A percentile compares a stretch with the other conserved stretches of the same genome.
These are phyloP conservation scores for Xylaria grammica DNA, from an alignment of 495 filamentous ascomycete species.

Conservation along the genomic window DNA sequence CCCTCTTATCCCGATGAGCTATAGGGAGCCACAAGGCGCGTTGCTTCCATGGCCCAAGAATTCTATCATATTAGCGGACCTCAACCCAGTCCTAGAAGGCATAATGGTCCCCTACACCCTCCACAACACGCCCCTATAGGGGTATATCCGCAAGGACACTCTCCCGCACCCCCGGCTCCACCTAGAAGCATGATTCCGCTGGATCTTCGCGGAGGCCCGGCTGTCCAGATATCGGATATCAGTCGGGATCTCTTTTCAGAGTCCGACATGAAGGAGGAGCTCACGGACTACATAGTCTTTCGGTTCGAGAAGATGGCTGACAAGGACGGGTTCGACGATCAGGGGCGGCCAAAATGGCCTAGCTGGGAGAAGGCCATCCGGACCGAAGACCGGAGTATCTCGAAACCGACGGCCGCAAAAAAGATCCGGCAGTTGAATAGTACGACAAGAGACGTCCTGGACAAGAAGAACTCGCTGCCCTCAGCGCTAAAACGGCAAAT, in stretches of 20 bases:
- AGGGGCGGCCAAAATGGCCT: constrained; percentile 28
- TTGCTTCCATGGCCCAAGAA: constrained; percentile 1
- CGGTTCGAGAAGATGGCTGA: constrained; percentile 37
- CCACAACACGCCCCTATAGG: constrained; percentile 7
- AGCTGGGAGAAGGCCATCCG: constrained; percentile 38
- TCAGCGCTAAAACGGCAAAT: constrained; percentile 39
- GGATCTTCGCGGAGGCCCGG: constrained; percentile 11
- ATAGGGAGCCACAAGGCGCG: background rate
- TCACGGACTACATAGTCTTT: constrained; percentile 38
- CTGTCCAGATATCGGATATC: constrained; percentile 32
- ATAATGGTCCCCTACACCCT: background rate
- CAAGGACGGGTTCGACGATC: constrained; percentile 29
- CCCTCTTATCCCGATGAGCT: background rate
- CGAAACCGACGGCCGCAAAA: constrained; percentile 28
- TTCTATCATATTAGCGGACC: constrained; percentile 7
- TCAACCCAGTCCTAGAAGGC: background rate
- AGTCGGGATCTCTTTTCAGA: constrained; percentile 27
- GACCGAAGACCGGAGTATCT: constrained; percentile 31
- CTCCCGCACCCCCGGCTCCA: background rate
- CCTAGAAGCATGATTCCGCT: constrained; percentile 8
- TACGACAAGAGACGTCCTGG: constrained; percentile 20
- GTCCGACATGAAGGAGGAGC: constrained; percentile 35
- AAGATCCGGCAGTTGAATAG: constrained; percentile 40
- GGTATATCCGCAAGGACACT: background rate
- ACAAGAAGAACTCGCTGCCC: constrained; percentile 38